These are phyloP conservation scores for Aspergillus sp. DNA, from an alignment of 2,329 filamentous ascomycete genomes.

Conservation along the genomic window DNA sequence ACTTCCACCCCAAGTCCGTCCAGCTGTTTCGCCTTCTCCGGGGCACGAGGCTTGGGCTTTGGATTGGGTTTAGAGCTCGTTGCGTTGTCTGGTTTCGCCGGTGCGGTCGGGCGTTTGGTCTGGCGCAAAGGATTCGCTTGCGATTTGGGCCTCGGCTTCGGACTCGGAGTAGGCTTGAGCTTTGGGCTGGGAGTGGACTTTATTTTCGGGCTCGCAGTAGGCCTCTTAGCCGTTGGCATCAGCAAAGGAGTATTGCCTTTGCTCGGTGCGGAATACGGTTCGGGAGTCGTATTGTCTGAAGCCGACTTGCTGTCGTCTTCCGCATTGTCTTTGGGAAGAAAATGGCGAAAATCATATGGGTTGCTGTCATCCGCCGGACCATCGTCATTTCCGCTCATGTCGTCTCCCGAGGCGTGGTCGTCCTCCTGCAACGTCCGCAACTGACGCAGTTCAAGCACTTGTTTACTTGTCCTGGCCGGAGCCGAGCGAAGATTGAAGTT, in stretches of 20 bases:
- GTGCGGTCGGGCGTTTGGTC: conserved; percentile 23
- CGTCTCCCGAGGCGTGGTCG: conserved; percentile 36
- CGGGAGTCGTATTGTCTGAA: conserved; percentile 37
- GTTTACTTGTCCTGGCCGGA: conserved; percentile 64
- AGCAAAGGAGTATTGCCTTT: conserved; percentile 33
- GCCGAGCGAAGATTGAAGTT: conserved; percentile 80
- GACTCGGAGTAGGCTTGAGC: neutral
- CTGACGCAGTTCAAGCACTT: conserved; percentile 67
- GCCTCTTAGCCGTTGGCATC: conserved; percentile 27
- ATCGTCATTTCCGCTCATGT: conserved; percentile 44
- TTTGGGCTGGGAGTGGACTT: conserved; percentile 26
- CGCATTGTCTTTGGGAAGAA: conserved; percentile 43
- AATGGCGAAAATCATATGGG: conserved; percentile 51
- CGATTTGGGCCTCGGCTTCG: conserved; percentile 25
- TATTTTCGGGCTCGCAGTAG: conserved; percentile 23
- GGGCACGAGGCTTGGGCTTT: conserved; percentile 22
- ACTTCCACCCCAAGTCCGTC: conserved; percentile 22
- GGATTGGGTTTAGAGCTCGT: conserved; percentile 21
- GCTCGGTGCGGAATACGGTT: conserved; percentile 32
- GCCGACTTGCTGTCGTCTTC: conserved; percentile 33
- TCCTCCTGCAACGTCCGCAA: conserved; percentile 48
- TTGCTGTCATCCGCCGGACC: conserved; percentile 45
- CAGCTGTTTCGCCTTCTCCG: conserved; percentile 1
- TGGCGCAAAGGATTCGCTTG: conserved; percentile 37
- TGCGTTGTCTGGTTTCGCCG: conserved; percentile 19